Percentiles rank a stretch among this genome's conserved stretches.
phyloP scores from a whole-genome alignment of 305 asterid genomes.

The Euphrasia arctica region DNA sequence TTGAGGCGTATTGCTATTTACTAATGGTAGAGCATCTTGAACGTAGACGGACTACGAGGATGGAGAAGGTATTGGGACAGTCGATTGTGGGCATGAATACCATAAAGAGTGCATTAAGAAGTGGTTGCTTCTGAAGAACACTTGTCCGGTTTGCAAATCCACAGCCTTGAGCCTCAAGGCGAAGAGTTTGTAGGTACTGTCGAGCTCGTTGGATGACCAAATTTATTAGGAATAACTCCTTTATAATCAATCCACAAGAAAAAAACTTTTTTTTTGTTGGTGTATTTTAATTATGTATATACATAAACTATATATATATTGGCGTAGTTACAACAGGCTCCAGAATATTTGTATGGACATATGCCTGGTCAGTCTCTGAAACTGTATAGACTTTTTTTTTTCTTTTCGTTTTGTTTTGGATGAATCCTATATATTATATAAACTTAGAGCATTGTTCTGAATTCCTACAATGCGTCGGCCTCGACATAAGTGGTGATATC shows the following conservation, averaged over 20 bases:
- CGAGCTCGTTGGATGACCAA: neutral
- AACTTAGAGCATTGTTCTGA: neutral
- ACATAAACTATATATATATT: neutral
- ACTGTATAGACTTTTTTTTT: neutral
- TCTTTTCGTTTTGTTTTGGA: neutral
- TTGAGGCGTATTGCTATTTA: neutral
- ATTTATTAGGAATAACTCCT: neutral
- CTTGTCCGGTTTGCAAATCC: slow-evolving; percentile 69
- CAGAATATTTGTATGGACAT: neutral
- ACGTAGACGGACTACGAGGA: slow-evolving; percentile 42
- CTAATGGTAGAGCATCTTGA: neutral
- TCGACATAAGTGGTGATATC: no score
- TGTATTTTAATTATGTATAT: slow-evolving; percentile 12
- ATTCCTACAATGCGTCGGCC: neutral
- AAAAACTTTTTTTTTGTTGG: neutral
- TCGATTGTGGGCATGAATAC: slow-evolving; percentile 67
- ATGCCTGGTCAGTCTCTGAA: neutral
- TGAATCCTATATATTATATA: neutral
- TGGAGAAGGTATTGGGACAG: slow-evolving; percentile 41
- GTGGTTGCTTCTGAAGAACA: slow-evolving; percentile 61
- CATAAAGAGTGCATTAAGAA: slow-evolving; percentile 60
- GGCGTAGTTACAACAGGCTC: neutral
- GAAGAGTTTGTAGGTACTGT: neutral
- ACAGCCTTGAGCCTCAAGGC: slow-evolving; percentile 28
- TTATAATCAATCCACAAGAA: slow-evolving; percentile 2